phyloP scores from a whole-genome alignment of 2,329 filamentous ascomycete species.

The Ceratocystis huliohia region DNA sequence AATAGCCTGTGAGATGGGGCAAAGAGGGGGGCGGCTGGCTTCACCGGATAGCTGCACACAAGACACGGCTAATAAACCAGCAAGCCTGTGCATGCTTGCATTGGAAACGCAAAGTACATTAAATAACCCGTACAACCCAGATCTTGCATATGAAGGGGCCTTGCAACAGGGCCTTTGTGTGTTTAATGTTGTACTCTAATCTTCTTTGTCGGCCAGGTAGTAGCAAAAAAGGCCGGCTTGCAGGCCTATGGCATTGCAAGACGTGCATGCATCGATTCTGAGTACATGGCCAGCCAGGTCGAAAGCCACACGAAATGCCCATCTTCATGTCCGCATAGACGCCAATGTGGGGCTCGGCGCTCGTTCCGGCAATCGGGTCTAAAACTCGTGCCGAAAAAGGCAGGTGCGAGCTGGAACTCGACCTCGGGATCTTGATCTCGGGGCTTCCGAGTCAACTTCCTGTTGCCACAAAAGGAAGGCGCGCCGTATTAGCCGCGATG shows the following conservation, averaged over 20 bases:
- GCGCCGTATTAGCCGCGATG: too few relatives aligned
- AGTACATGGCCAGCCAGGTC: too few relatives aligned
- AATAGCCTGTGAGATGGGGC: neutral
- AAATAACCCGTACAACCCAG: neutral
- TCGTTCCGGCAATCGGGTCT: neutral
- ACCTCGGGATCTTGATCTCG: neutral
- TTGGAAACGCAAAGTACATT: too few relatives aligned
- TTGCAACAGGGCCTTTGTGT: too few relatives aligned
- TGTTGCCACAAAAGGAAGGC: neutral
- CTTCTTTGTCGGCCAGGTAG: too few relatives aligned
- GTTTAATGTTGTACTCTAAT: too few relatives aligned
- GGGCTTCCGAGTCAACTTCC: too few relatives aligned
- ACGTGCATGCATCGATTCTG: too few relatives aligned
- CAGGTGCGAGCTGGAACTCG: neutral
- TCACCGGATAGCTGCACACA: neutral
- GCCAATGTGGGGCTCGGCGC: neutral
- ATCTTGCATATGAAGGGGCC: neutral
- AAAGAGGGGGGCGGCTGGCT: neutral
- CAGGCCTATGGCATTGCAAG: too few relatives aligned
- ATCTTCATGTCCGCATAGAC: neutral
- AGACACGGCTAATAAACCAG: neutral
- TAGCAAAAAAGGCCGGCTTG: too few relatives aligned
- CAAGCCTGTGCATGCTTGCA: neutral
- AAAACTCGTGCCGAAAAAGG: neutral
- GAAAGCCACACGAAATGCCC: neutral